Conservation (phyloP, 768 basidiomycete genomes). For the Boletus vinaceobasis region DNA sequence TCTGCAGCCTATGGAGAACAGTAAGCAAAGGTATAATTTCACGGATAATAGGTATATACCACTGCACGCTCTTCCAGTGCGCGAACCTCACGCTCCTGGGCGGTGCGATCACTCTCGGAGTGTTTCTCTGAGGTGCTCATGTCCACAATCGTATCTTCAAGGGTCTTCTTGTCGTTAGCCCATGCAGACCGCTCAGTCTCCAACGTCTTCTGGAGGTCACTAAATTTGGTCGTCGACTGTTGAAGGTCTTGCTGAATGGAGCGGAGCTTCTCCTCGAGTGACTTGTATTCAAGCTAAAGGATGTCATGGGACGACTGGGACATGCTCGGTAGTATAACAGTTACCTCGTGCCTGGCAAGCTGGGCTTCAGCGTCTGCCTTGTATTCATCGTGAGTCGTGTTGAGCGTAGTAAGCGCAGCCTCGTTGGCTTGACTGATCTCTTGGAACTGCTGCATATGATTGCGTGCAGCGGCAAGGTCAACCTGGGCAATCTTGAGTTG, state of each 20-base stretch:
- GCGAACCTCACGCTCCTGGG: conserved; percentile 64
- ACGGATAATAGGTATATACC: conserved; percentile 34
- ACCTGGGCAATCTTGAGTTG: conserved; percentile 75
- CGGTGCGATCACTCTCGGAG: conserved; percentile 58
- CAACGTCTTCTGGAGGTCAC: conserved; percentile 59
- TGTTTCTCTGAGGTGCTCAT: conserved; percentile 71
- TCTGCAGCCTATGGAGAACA: conserved; percentile 55
- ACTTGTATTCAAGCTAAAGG: conserved; percentile 57
- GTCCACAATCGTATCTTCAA: conserved; percentile 81
- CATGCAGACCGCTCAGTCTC: conserved; percentile 70
- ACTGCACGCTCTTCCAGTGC: conserved; percentile 66
- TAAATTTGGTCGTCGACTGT: conserved; percentile 46
- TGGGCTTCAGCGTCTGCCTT: conserved; percentile 68
- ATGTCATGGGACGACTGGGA: background rate
- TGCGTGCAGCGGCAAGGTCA: conserved; percentile 66
- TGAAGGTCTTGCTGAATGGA: conserved; percentile 52
- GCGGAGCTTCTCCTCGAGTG: conserved; percentile 60
- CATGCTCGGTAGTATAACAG: background rate
- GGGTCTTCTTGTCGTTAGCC: conserved; percentile 72
- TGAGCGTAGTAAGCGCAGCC: conserved; percentile 66
- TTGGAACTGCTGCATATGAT: conserved; percentile 80
- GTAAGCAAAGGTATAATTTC: background rate
- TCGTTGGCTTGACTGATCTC: conserved; percentile 84
- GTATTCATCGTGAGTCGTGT: conserved; percentile 76
- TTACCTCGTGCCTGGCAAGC: conserved; percentile 64